A percentile compares a stretch with the other conserved stretches of the same genome.
These are phyloP conservation scores for Aspergillus fructus DNA, from an alignment of 2,329 filamentous ascomycete genomes.

Conservation along the genomic window DNA sequence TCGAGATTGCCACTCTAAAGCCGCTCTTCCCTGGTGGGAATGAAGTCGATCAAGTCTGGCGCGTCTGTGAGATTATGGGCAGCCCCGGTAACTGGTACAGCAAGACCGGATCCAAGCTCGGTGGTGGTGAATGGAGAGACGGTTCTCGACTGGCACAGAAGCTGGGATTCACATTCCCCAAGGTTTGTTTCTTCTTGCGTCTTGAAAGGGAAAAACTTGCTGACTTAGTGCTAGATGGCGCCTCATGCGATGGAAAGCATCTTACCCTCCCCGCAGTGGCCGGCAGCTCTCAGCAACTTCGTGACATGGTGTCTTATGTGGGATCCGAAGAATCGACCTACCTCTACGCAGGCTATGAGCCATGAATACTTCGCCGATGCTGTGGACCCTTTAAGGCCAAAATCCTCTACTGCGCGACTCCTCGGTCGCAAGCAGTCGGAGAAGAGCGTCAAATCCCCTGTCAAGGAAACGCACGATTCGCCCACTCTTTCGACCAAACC, in stretches of 20 bases:
- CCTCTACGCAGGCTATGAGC: constrained; percentile 86
- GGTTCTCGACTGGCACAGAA: constrained; percentile 90
- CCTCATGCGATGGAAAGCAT: constrained; percentile 96
- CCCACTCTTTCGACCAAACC: constrained; percentile 72
- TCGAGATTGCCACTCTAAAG: constrained; percentile 94
- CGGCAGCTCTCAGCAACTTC: constrained; percentile 80
- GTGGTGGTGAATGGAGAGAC: constrained; percentile 96
- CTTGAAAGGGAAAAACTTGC: neutral
- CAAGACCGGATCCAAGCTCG: constrained; percentile 80
- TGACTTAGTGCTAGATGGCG: constrained; percentile 67
- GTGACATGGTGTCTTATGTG: constrained; percentile 99
- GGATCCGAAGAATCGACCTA: constrained; percentile 91
- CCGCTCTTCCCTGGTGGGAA: constrained; percentile 96
- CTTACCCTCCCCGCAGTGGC: constrained; percentile 87
- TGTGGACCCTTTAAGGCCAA: constrained; percentile 86
- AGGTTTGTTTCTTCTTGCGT: constrained; percentile 43
- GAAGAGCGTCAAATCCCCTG: constrained; percentile 61
- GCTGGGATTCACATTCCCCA: constrained; percentile 96
- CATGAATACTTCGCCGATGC: constrained; percentile 96
- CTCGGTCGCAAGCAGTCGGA: constrained; percentile 90
- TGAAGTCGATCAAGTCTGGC: constrained; percentile 98
- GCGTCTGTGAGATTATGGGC: constrained; percentile 98
- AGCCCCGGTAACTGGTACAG: constrained; percentile 98
- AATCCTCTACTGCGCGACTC: constrained; percentile 80
- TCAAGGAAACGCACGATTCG: constrained; percentile 62